Conservation (phyloP, 2,329 filamentous ascomycete genomes). For the Talaromyces sp. region DNA sequence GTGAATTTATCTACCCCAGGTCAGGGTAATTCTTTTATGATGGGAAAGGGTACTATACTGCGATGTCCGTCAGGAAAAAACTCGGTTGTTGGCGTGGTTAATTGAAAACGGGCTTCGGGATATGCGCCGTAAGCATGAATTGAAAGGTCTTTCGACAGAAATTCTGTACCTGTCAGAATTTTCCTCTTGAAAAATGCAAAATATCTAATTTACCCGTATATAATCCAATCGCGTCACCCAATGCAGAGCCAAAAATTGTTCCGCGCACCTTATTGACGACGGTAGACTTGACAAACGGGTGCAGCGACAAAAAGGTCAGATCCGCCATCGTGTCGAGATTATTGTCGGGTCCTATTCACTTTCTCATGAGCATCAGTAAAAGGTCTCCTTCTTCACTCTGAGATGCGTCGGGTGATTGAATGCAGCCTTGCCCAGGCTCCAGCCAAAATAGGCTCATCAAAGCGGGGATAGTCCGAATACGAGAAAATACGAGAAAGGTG, state of each 20-base stretch:
- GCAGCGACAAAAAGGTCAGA: conserved; percentile 20
- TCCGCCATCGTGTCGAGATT: neutral
- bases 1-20: conserved; percentile 3
- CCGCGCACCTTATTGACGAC: conserved; percentile 39
- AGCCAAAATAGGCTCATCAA: neutral
- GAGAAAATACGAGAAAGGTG: neutral
- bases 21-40: neutral
- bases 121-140: conserved; percentile 9
- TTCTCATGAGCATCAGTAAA: neutral
- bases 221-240: conserved; percentile 51
- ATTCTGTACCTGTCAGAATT: conserved; percentile 9
- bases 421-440: neutral
- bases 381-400: neutral
- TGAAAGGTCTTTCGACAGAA: conserved; percentile 12
- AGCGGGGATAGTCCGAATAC: neutral
- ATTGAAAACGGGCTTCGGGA: conserved; percentile 13
- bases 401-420: neutral
- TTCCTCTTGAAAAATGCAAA: neutral
- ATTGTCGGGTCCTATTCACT: too few relatives aligned
- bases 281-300: conserved; percentile 25
- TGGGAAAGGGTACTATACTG: conserved; percentile 8
- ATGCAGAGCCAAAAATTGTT: conserved; percentile 46
- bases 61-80: conserved; percentile 16
- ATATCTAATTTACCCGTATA: conserved; percentile 38
- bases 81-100: conserved; percentile 14